phyloP scores from a whole-genome alignment of 148 eudicot species.

The Vaccinium myrtillus region DNA sequence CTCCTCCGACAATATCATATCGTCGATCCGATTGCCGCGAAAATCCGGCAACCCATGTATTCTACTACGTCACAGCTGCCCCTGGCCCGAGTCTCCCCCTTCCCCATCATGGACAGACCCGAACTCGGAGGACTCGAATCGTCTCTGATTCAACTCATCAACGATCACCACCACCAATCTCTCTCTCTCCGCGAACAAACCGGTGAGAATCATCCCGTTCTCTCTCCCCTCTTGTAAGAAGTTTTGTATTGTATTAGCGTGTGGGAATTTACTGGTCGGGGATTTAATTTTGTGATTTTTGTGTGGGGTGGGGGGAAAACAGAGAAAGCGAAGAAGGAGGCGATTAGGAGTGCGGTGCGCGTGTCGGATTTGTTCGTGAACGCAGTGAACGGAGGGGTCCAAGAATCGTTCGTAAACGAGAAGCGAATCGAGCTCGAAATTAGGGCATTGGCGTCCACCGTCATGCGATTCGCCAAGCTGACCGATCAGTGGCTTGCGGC shows the following conservation, averaged over 20 bases:
- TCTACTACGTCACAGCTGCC: conserved; percentile 14
- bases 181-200: conserved; percentile 39
- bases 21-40: no score
- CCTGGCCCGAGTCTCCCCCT: conserved; percentile 15
- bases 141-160: conserved; percentile 47
- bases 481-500: conserved; percentile 89
- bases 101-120: conserved; percentile 24
- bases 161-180: conserved; percentile 40
- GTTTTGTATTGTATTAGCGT: neutral
- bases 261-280: no score
- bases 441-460: conserved; percentile 50
- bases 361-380: conserved; percentile 75
- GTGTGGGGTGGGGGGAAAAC: neutral
- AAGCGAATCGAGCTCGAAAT: conserved; percentile 80
- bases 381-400: conserved; percentile 74
- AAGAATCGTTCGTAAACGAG: conserved; percentile 70
- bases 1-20: no score
- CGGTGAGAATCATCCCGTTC: conserved; percentile 21
- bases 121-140: conserved; percentile 34
- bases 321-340: conserved; percentile 79
- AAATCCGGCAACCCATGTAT: neutral
- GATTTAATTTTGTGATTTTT: neutral
- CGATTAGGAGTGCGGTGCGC: conserved; percentile 46
- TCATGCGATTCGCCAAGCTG: conserved; percentile 61
- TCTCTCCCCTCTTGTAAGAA: no score